Conservation (phyloP, 1,284 basidiomycete genomes). For the Marasmius oreades region DNA sequence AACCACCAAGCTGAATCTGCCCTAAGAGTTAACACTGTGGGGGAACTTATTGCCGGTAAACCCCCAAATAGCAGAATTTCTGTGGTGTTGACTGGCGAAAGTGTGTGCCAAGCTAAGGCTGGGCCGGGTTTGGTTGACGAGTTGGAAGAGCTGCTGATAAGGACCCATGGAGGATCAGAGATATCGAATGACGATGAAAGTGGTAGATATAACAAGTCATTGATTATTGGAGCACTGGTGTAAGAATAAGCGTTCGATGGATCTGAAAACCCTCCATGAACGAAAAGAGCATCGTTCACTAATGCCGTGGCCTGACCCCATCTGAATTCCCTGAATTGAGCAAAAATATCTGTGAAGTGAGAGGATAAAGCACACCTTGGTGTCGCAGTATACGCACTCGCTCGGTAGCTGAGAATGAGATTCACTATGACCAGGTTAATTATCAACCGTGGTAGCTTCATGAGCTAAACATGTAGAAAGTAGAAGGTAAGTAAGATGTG, state of each 20-base stretch:
- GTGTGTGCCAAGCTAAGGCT: slow-evolving; percentile 74
- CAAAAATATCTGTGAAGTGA: not conserved
- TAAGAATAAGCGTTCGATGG: slow-evolving; percentile 66
- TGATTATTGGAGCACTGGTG: slow-evolving; percentile 66
- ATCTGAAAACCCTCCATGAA: slow-evolving; percentile 81
- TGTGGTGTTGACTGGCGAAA: slow-evolving; percentile 59
- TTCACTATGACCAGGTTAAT: not conserved
- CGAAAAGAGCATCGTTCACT: slow-evolving; percentile 58
- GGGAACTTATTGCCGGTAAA: slow-evolving; percentile 57
- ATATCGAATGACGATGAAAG: slow-evolving; percentile 57
- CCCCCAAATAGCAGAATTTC: slow-evolving; percentile 72
- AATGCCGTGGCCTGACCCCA: slow-evolving; percentile 77
- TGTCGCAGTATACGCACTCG: slow-evolving; percentile 18
- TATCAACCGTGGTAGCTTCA: not conserved
- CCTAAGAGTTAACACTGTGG: slow-evolving; percentile 44
- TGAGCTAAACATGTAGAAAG: not conserved
- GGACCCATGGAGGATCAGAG: slow-evolving; percentile 64
- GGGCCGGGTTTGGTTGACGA: slow-evolving; percentile 48
- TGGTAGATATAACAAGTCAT: slow-evolving; percentile 68
- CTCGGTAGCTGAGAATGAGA: slow-evolving; percentile 6
- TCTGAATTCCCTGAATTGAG: slow-evolving; percentile 34
- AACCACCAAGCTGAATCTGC: slow-evolving; percentile 66
- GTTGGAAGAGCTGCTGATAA: slow-evolving; percentile 46
- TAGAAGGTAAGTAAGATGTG: not conserved
- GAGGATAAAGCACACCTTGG: slow-evolving; percentile 19